A percentile compares a stretch with the other conserved stretches of the same genome.
These are phyloP conservation scores for Thelonectria blattea DNA, from an alignment of 2,329 filamentous ascomycete genomes.

Conservation along the genomic window DNA sequence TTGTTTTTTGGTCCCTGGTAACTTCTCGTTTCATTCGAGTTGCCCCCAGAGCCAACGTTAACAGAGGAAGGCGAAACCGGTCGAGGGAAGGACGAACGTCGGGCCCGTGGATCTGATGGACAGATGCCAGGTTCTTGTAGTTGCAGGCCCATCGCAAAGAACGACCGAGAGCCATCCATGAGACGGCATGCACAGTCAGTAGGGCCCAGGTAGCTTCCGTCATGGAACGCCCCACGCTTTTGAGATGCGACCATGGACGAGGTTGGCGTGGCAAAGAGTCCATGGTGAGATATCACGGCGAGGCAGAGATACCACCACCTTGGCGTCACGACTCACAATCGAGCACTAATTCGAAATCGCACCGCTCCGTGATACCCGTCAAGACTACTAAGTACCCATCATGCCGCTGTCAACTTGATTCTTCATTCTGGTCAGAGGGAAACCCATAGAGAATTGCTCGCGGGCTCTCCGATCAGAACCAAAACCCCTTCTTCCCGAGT, in stretches of 20 bases:
- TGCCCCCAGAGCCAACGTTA: neutral
- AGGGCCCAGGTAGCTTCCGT: neutral
- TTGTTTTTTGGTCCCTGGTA: neutral
- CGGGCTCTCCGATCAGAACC: slow-evolving; percentile 8
- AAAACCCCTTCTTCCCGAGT: slow-evolving; percentile 4
- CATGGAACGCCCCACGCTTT: slow-evolving; percentile 25
- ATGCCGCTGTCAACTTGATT: slow-evolving; percentile 5
- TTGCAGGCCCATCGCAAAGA: slow-evolving; percentile 1
- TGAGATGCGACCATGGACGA: slow-evolving; percentile 16
- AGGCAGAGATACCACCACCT: slow-evolving; percentile 28
- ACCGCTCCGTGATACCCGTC: slow-evolving; percentile 7
- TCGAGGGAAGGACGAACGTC: slow-evolving; percentile 9
- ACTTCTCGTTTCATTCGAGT: neutral
- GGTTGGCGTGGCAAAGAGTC: slow-evolving; percentile 20
- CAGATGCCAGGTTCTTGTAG: slow-evolving; percentile 24
- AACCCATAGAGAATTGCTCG: slow-evolving; percentile 7
- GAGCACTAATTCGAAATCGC: slow-evolving; percentile 6
- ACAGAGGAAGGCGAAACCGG: neutral
- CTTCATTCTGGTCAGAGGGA: slow-evolving; percentile 7
- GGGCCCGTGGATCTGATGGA: slow-evolving; percentile 11
- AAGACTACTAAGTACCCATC: slow-evolving; percentile 13
- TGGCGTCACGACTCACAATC: slow-evolving; percentile 29
- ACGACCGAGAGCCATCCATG: slow-evolving; percentile 1
- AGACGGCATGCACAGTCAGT: neutral
- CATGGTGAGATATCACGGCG: slow-evolving; percentile 19